Evolutionary conservation across 768 basidiomycete species (phyloP).

Genomic region (Aureoboletus auriporus): DNA sequence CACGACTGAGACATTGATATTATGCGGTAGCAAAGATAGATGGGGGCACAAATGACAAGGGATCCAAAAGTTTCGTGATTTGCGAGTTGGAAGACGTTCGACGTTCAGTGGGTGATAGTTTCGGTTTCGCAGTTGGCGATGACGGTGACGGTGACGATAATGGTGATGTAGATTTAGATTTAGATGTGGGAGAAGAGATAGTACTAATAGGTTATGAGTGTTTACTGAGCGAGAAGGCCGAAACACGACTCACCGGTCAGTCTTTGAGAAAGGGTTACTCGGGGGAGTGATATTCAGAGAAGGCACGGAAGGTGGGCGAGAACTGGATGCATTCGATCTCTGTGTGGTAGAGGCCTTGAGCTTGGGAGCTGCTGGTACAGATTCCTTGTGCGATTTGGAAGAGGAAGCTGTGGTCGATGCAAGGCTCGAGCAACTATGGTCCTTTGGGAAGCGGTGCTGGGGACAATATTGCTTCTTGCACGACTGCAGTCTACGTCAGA

Average conservation of each 20-base stretch:
- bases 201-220: conserved; percentile 66
- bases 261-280: conserved; percentile 40
- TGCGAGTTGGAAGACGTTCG: conserved; percentile 32
- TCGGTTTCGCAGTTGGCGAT: conserved; percentile 12
- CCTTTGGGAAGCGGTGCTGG: conserved; percentile 71
- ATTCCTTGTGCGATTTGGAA: conserved; percentile 7
- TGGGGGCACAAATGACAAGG: conserved; percentile 57
- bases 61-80: conserved; percentile 33
- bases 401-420: conserved; percentile 8
- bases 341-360: conserved; percentile 3
- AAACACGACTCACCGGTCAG: conserved; percentile 59
- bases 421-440: conserved; percentile 53
- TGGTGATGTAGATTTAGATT: conserved; percentile 13
- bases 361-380: conserved; percentile 7
- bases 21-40: conserved; percentile 65
- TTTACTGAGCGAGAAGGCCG: conserved; percentile 35
- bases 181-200: conserved; percentile 22
- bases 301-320: conserved; percentile 1
- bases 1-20: conserved; percentile 50
- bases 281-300: conserved; percentile 9
- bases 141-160: neutral
- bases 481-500: conserved; percentile 39
- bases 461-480: conserved; percentile 74
- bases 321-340: conserved; percentile 4
- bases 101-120: conserved; percentile 14